phyloP scores from a whole-genome alignment of 352 stramenopile genomes.

The Phytophthora pini region DNA sequence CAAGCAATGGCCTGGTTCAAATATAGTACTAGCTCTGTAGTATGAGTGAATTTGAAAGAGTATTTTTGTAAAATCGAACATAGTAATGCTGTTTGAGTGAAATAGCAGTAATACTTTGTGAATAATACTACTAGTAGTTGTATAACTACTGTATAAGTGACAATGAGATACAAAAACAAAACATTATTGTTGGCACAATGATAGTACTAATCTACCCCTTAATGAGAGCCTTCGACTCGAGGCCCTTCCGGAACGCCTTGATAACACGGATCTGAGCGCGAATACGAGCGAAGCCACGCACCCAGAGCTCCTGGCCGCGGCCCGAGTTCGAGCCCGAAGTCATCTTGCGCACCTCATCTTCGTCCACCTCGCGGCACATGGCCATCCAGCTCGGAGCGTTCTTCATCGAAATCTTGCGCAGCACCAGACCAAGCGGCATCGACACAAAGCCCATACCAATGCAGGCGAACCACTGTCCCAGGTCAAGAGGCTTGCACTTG shows the following conservation, averaged over 20 bases:
- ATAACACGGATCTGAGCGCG: slow-evolving; percentile 71
- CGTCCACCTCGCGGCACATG: slow-evolving; percentile 48
- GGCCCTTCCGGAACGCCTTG: slow-evolving; percentile 68
- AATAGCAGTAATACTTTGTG: too few species aligned
- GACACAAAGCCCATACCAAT: slow-evolving; percentile 60
- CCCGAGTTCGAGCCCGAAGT: slow-evolving; percentile 14
- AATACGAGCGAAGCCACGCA: slow-evolving; percentile 57
- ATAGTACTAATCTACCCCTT: slow-evolving; percentile 36
- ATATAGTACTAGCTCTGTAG: too few species aligned
- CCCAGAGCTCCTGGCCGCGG: slow-evolving; percentile 63
- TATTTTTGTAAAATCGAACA: too few species aligned
- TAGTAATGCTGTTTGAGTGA: too few species aligned
- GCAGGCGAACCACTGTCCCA: slow-evolving; percentile 61
- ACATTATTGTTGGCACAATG: too few species aligned
- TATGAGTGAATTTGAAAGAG: too few species aligned
- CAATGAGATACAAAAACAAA: slow-evolving; percentile 45
- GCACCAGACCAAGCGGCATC: slow-evolving; percentile 54
- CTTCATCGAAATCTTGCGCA: slow-evolving; percentile 63
- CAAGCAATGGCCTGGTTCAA: too few species aligned
- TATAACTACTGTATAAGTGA: too few species aligned
- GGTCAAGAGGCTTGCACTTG: slow-evolving; percentile 56
- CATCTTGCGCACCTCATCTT: slow-evolving; percentile 41
- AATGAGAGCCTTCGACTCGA: slow-evolving; percentile 48
- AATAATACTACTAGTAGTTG: too few species aligned
- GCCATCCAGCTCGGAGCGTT: slow-evolving; percentile 69